A percentile compares a stretch with the other conserved stretches of the same genome.
Conservation (phyloP, 345 rosid species). For the Atalantia buxifolia region DNA sequence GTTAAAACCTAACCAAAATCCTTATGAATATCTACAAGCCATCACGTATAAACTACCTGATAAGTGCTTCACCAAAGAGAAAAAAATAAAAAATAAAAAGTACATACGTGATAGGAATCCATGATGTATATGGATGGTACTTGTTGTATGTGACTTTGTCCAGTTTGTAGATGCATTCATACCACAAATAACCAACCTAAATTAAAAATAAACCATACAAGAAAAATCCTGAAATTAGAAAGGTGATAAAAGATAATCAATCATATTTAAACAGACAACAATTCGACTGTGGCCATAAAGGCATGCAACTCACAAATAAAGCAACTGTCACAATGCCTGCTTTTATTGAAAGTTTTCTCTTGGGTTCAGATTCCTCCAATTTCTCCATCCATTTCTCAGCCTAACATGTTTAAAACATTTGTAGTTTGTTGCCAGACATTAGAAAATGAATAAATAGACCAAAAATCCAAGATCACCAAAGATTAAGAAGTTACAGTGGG, state of each 20-base stretch:
- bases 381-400: constrained; percentile 98
- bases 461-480: background rate
- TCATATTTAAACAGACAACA: constrained; percentile 8
- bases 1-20: background rate
- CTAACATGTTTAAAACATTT: constrained; percentile 37
- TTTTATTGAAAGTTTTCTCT: constrained; percentile 65
- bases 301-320: constrained; percentile 48
- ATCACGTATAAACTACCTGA: background rate
- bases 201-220: constrained; percentile 5
- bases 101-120: constrained; percentile 98
- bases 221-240: constrained; percentile 1
- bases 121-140: constrained; percentile 96
- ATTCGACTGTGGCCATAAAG: constrained; percentile 1
- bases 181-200: constrained; percentile 95
- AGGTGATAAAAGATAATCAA: background rate
- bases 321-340: constrained; percentile 49
- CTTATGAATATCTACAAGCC: background rate
- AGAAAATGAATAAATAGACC: background rate
- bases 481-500: constrained; percentile 63
- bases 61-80: background rate
- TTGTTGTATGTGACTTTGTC: constrained; percentile 91
- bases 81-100: background rate
- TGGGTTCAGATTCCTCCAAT: constrained; percentile 84
- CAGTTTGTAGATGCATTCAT: constrained; percentile 84
- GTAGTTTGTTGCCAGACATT: background rate